Conservation (phyloP, 164 flowering plant species). For the Pachysandra terminalis region DNA sequence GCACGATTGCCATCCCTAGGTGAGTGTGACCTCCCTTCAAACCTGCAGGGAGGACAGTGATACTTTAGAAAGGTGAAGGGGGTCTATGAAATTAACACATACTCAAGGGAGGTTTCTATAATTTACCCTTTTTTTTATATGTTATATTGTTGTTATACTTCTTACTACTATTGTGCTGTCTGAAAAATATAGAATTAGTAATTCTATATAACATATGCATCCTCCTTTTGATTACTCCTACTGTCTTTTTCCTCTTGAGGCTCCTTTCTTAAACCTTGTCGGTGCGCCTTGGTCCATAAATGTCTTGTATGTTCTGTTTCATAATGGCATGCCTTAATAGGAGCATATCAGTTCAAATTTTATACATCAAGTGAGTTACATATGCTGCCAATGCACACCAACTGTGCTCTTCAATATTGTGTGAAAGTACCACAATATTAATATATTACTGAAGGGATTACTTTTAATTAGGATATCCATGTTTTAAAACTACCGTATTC, state of each 20-base stretch:
- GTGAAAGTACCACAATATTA: not conserved
- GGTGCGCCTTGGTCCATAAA: not conserved
- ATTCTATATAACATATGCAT: not conserved
- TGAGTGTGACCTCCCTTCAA: too few relatives aligned
- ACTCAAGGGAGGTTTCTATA: too few relatives aligned
- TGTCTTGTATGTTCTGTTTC: not conserved
- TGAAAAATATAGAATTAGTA: too few relatives aligned
- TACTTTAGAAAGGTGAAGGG: too few relatives aligned
- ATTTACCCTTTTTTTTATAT: too few relatives aligned
- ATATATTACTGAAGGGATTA: not conserved
- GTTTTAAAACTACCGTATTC: not conserved
- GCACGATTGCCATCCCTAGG: too few relatives aligned
- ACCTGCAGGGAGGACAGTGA: too few relatives aligned
- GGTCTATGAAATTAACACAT: too few relatives aligned
- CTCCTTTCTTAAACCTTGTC: not conserved
- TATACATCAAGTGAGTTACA: too few relatives aligned
- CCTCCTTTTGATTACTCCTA: not conserved
- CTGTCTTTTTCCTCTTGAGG: not conserved
- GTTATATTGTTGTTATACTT: not conserved
- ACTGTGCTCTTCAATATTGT: not conserved
- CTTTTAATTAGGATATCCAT: too few relatives aligned
- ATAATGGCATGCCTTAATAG: not conserved
- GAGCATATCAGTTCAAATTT: too few relatives aligned
- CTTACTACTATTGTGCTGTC: not conserved
- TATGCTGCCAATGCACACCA: too few relatives aligned